Conservation (phyloP, 805 yeast species). For the Cyberlindnera mrakii region DNA sequence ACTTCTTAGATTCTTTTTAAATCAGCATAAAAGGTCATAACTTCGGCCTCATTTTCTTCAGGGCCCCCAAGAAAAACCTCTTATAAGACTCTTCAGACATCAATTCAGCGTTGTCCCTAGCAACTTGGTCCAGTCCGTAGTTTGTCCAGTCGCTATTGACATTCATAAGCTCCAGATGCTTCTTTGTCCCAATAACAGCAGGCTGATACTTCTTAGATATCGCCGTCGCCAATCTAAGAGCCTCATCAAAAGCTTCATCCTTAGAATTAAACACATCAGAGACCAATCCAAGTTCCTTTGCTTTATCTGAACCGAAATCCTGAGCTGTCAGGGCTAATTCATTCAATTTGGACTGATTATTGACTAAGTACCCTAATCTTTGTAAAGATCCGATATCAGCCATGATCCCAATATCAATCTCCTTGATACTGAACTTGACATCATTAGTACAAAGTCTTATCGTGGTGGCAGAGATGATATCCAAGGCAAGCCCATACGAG, state of each 20-base stretch:
- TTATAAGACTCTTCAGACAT: conserved; percentile 10
- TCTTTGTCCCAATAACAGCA: conserved; percentile 63
- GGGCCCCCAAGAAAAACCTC: conserved; percentile 4
- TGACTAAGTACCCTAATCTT: conserved; percentile 48
- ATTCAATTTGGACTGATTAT: conserved; percentile 50
- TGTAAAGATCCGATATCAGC: conserved; percentile 80
- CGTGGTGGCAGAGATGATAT: conserved; percentile 52
- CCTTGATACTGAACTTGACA: conserved; percentile 53
- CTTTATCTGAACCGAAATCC: conserved; percentile 47
- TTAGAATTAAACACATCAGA: conserved; percentile 40
- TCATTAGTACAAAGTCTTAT: conserved; percentile 52
- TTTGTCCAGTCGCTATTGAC: conserved; percentile 32
- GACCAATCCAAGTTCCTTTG: conserved; percentile 48
- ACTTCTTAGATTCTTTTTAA: too few relatives aligned
- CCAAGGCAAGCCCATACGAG: conserved; percentile 61
- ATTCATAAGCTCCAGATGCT: conserved; percentile 38
- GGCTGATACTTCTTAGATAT: conserved; percentile 46
- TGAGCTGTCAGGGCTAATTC: conserved; percentile 61
- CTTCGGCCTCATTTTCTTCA: conserved; percentile 5
- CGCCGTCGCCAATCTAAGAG: conserved; percentile 38
- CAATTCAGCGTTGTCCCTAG: conserved; percentile 41
- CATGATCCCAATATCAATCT: conserved; percentile 65
- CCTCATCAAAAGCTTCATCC: conserved; percentile 42
- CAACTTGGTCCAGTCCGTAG: conserved; percentile 44
- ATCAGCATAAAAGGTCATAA: background rate